Evolutionary conservation across 176 grass and related monocot genomes (phyloP), one percentile per base, ranked within the genome.

Genomic region (Ensete glaucum): DNA sequence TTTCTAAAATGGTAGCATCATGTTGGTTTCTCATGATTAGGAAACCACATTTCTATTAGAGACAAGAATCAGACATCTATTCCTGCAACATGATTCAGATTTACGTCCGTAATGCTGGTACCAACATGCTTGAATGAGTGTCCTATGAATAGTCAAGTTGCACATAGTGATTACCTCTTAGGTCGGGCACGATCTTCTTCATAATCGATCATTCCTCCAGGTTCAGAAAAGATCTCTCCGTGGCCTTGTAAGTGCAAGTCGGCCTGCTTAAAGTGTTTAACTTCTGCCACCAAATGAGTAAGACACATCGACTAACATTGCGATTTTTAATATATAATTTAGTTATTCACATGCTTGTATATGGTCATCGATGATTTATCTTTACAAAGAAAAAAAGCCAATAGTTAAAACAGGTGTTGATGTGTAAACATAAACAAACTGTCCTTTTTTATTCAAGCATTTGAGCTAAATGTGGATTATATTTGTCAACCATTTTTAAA

Each of bases 131-230:
- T 6, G 34, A 43, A 62, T 51, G 8, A 53, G 16, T 19, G 8
- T 4, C 5, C 24, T 25, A 51, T 53, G 15, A 43, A 64, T 21
- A 58, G 60, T 25, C 22, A 10, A 49, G n/a, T 22, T 21, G 9
- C 11, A 16, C 7, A 68, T 78, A 65, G 53, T 27, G 27, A 25
- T 76, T 87, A 99, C 96, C 96, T 99, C 83, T 99, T 99, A 69
- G 96, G 78, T 62, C 96, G 91, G 74, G 89, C 52, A 57, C 96
- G 96, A 79, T 99, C 96, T 78, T 99, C 96, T 88, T 99, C 96
- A 86, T 87, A 91, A 79, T 99, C 96, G 91, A 99, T 95, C 77
- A 99, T 83, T 87, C 88, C 96, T 85, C 86, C 88, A 95, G 86
- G 82, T 81, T 99, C 96, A 34, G 88, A 89, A 79, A 99, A 84